These are phyloP conservation scores for Fusarium chuoi DNA, from an alignment of 2,329 filamentous ascomycete genomes.

Conservation along the genomic window DNA sequence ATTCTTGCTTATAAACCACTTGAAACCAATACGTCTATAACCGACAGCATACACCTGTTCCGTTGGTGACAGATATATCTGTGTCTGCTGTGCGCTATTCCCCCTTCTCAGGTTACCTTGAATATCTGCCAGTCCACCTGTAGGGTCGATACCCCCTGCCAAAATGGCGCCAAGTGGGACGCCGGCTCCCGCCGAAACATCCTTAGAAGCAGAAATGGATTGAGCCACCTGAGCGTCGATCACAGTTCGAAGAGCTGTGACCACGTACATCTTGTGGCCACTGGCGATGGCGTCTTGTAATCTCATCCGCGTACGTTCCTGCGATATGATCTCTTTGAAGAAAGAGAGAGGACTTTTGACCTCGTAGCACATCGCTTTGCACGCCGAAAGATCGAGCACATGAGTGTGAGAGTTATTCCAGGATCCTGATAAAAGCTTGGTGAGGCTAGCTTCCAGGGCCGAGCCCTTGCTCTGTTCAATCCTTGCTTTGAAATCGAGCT, in stretches of 20 bases:
- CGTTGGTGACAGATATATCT: neutral
- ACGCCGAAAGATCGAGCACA: neutral
- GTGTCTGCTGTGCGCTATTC: neutral
- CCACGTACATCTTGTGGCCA: neutral
- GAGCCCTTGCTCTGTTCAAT: neutral
- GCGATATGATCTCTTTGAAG: neutral
- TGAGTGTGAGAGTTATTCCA: fast-evolving
- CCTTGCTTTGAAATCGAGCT: neutral
- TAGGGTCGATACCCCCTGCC: neutral
- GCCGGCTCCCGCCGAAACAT: neutral
- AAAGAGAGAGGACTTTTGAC: neutral
- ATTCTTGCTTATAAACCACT: neutral
- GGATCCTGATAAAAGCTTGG: neutral
- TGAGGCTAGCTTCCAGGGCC: fast-evolving
- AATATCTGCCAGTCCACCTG: neutral
- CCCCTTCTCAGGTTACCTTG: neutral
- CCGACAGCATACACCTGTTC: neutral
- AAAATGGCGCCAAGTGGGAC: neutral
- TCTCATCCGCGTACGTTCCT: neutral
- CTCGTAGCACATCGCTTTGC: neutral
- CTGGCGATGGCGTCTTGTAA: neutral
- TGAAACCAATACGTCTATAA: neutral
- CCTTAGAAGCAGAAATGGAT: neutral
- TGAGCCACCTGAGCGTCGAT: neutral
- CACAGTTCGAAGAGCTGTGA: neutral